Evolutionary conservation across 768 basidiomycete genomes (phyloP), one percentile per base, ranked within the genome.

Genomic region (Lepiota venenata): DNA sequence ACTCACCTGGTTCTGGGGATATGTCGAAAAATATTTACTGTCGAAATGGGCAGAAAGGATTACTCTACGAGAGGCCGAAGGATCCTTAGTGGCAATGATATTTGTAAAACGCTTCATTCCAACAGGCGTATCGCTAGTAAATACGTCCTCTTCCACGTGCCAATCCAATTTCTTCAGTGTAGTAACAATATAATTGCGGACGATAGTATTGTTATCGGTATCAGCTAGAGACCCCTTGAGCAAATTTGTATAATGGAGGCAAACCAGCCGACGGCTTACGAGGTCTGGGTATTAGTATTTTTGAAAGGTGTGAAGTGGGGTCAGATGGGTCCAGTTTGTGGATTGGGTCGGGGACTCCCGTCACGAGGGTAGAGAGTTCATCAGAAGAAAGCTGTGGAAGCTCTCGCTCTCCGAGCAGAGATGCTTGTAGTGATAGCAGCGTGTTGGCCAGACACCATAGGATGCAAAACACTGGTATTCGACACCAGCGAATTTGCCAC

Each of bases 31-130:
- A 70, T 83, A 95, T 73, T 97, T 97, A 71, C 89, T 92, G 67
- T 98, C 95, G 61, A 85, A 93, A 65, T 98, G 95, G 5, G 95
- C 97, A 4, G 97, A 77, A n/a, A 99, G 67, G 14, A 96, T 77
- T 32, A 99, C 77, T 57, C 91, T 85, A 42, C 91, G 72, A 1
- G 86, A 73, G 0, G 97, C 95, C 15, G 72, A 67, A n/a, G 91
- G 90, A 65, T 98, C 88, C 66, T 97, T 97, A 10, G 97, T 98
- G 29, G 93, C 96, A 59, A 98, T 87, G 47, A 98, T 76, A 71
- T 99, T 99, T 12, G 84, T 86, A 66, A 99, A 96, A 37, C 74
- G 73, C 61, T 82, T 91, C 29, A 66, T 63, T 3, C 96, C 97
- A 58, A 88, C 81, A 0, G 97, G 97, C 1, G 97, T 98, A 15